Evolutionary conservation across 371 early-diverging fungal genomes (phyloP).

Genomic region (Rhizomucor pusillus): DNA sequence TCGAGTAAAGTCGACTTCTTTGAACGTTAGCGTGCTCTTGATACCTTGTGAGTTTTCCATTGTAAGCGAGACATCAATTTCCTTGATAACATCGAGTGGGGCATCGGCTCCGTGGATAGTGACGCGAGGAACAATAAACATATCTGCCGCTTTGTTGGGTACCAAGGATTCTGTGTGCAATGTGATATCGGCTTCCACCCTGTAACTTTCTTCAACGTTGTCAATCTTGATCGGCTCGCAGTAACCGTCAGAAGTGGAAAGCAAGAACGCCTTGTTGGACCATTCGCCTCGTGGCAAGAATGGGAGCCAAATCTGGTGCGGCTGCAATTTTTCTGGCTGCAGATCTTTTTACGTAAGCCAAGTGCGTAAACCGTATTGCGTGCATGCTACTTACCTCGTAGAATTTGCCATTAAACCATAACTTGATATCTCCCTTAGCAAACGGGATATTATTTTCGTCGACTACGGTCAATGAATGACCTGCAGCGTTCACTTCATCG

Average conservation of each 20-base stretch:
- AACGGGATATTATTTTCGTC: constrained; percentile 38
- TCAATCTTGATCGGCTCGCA: constrained; percentile 33
- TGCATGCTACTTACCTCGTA: constrained; percentile 37
- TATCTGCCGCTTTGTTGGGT: constrained; percentile 28
- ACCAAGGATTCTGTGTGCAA: constrained; percentile 48
- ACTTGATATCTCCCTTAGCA: constrained; percentile 14
- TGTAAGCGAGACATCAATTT: constrained; percentile 25
- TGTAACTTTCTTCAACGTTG: constrained; percentile 33
- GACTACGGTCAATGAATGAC: constrained; percentile 46
- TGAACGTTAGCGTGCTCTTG: constrained; percentile 21
- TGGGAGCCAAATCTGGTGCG: constrained; percentile 1
- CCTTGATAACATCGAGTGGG: constrained; percentile 41
- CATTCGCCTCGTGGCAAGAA: neutral
- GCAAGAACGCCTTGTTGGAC: constrained; percentile 12
- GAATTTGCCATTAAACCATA: constrained; percentile 42
- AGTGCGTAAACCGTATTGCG: constrained; percentile 19
- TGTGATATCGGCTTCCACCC: constrained; percentile 32
- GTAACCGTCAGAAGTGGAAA: constrained; percentile 36
- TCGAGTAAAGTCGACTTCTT: constrained; percentile 20
- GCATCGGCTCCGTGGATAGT: constrained; percentile 18
- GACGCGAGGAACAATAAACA: constrained; percentile 31
- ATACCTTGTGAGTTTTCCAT: constrained; percentile 21
- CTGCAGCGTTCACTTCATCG: constrained; percentile 43
- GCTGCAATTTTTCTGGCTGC: too few species aligned
- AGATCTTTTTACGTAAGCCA: constrained; percentile 39